Evolutionary conservation across 78 protist species (phyloP).

Genomic region (Ministeria vibrans): DNA sequence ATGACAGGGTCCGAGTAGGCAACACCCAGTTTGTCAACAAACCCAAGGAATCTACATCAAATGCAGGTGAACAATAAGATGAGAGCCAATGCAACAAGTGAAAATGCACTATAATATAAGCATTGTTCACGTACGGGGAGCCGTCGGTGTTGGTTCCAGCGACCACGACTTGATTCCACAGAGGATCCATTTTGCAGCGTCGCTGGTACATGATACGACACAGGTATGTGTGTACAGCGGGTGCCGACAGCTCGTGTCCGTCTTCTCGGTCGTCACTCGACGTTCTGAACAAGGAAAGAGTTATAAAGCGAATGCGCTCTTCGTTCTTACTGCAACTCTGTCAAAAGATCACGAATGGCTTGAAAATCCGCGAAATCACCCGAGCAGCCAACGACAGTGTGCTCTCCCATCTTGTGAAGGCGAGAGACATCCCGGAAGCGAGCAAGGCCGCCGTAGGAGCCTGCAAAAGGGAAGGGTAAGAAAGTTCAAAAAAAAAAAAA

Average conservation of each 20-base stretch:
- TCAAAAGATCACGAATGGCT: slow-evolving; percentile 38
- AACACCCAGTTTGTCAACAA: slow-evolving; percentile 27
- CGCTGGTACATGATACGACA: slow-evolving; percentile 71
- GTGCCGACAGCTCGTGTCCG: slow-evolving; percentile 37
- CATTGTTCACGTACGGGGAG: background rate
- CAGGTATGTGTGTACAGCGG: slow-evolving; percentile 57
- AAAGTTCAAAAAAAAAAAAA: background rate
- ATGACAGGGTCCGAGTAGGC: slow-evolving; percentile 9
- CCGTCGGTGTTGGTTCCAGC: slow-evolving; percentile 46
- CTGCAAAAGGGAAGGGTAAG: background rate
- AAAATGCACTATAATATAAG: background rate
- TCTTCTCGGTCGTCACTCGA: slow-evolving; percentile 13
- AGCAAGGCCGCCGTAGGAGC: slow-evolving; percentile 86
- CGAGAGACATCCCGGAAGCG: slow-evolving; percentile 63
- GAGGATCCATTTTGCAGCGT: slow-evolving; percentile 71
- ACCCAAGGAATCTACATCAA: slow-evolving; percentile 25
- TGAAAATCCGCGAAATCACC: slow-evolving; percentile 91
- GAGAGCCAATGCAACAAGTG: background rate
- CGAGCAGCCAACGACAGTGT: slow-evolving; percentile 59
- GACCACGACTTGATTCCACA: slow-evolving; percentile 67
- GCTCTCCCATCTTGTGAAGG: slow-evolving; percentile 34
- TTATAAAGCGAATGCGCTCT: background rate
- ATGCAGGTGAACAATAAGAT: background rate
- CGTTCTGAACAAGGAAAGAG: background rate
- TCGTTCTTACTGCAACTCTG: slow-evolving; percentile 46